Base-by-base conservation (phyloP, 108 stramenopile species). In the Halocafeteria seosinensis region DNA sequence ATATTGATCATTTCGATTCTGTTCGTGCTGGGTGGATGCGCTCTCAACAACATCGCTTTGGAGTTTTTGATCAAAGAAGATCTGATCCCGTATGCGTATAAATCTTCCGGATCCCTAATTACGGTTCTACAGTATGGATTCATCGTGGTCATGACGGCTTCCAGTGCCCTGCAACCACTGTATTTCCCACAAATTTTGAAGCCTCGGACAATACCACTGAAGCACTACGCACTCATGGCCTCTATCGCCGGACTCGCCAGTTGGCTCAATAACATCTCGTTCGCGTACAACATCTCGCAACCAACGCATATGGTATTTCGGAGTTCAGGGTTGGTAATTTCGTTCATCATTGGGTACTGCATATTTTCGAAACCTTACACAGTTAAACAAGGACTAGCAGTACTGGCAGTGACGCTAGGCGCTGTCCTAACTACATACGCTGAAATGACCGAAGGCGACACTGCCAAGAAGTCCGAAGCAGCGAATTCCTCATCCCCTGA, bases 261-360 rank as follows among this genome's bases (percentile, higher is more conserved):
- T n/a, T n/a, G n/a, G n/a, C n/a, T n/a, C 52, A 65, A 65, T 57
- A 65, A 65, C 57, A 51, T 65, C 50, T 51, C 64, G 4, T 51
- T 65, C 0, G 51, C 50, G 8, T 65, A 53, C 64, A 25, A 55
- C 27, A 65, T 65, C 28, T 50, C 64, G 27, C 50, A 53, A 57
- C 64, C 64, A 11, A 50, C 51, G 0, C 64, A 65, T 36, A 65
- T 65, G 64, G 64, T 65, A 34, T 65, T 65, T 28, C 52, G 64
- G 34, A 26, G 55, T n/a, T 34, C 55, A 31, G 28, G 55, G 4
- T 57, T 65, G 9, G 50, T 51, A 3, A 57, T 57, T 25, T 65
- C 64, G 0, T 24, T 65, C 13, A 27, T 65, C 55, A 12, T 65
- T 35, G 64, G 64, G 25, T 51, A 17, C 27, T 17, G n/a, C 26